phyloP scores from a whole-genome alignment of 2,329 filamentous ascomycete species.

The Penicillium nordicum region DNA sequence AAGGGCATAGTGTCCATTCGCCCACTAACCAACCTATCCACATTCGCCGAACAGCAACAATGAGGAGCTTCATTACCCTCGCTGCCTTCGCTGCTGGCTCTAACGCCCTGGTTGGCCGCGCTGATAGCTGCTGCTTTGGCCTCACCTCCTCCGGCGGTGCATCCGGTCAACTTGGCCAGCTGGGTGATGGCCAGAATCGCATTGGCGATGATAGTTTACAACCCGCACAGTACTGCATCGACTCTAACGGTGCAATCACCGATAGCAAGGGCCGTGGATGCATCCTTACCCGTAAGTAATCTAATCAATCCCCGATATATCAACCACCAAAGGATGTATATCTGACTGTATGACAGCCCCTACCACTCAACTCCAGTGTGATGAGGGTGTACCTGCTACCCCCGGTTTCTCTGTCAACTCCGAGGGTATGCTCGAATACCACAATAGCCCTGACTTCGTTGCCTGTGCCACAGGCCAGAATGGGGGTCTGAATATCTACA shows the following conservation, averaged over 20 bases:
- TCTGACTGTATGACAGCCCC: slow-evolving; percentile 39
- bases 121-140: slow-evolving; percentile 51
- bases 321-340: slow-evolving; percentile 7
- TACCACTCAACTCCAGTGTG: slow-evolving; percentile 61
- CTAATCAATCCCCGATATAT: not conserved
- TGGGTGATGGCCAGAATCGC: slow-evolving; percentile 60
- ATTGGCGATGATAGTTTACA: slow-evolving; percentile 49
- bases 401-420: slow-evolving; percentile 56
- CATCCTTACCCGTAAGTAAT: slow-evolving; percentile 57
- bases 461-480: slow-evolving; percentile 55
- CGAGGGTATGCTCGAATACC: slow-evolving; percentile 52
- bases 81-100: slow-evolving; percentile 41
- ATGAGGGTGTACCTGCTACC: slow-evolving; percentile 50
- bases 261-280: slow-evolving; percentile 59
- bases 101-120: slow-evolving; percentile 42
- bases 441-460: slow-evolving; percentile 54
- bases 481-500: slow-evolving; percentile 43
- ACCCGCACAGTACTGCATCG: slow-evolving; percentile 54
- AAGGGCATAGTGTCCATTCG: slow-evolving; percentile 8
- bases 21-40: not conserved
- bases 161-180: slow-evolving; percentile 57
- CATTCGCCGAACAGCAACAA: slow-evolving; percentile 16
- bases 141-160: slow-evolving; percentile 50
- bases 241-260: slow-evolving; percentile 51
- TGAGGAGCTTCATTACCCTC: slow-evolving; percentile 40